Percentiles rank a stretch among this genome's conserved stretches.
Conservation (phyloP, 2,329 filamentous ascomycete genomes). For the Orbilia javanica region DNA sequence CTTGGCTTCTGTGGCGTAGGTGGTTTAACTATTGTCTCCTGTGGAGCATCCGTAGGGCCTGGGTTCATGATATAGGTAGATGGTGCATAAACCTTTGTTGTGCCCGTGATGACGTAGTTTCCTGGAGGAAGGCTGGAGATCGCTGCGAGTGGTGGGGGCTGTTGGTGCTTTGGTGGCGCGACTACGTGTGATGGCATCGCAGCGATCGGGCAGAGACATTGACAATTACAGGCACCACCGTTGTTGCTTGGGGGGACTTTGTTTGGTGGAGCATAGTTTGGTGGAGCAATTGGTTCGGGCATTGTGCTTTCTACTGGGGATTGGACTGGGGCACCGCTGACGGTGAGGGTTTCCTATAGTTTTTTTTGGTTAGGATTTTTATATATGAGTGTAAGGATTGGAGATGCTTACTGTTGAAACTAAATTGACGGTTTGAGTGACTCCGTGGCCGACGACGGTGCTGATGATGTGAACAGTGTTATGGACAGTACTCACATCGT, state of each 20-base stretch:
- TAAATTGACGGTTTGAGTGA: constrained; percentile 28
- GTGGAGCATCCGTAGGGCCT: not conserved
- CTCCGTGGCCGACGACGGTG: constrained; percentile 1
- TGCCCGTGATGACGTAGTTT: constrained; percentile 8
- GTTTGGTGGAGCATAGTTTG: constrained; percentile 6
- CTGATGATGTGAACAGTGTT: constrained; percentile 21
- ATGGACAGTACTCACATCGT: constrained; percentile 4
- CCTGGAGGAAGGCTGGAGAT: constrained; percentile 8
- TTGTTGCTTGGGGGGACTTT: constrained; percentile 22
- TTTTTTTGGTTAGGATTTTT: not conserved
- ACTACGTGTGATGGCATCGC: constrained; percentile 23
- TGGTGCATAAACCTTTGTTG: constrained; percentile 1
- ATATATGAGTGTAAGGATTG: not conserved
- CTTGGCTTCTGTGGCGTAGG: constrained; percentile 21
- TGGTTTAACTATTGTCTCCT: constrained; percentile 20
- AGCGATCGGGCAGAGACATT: constrained; percentile 44
- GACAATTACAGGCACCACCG: constrained; percentile 41
- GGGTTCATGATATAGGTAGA: constrained; percentile 32
- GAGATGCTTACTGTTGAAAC: constrained; percentile 36
- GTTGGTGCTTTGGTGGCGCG: not conserved
- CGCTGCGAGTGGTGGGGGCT: not conserved
- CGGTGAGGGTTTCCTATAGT: constrained; percentile 30
- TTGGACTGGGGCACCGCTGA: constrained; percentile 43
- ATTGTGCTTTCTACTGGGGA: constrained; percentile 13
- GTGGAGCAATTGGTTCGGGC: constrained; percentile 7